Conservation (phyloP, 2,329 filamentous ascomycete genomes). For the Venturia asperata region DNA sequence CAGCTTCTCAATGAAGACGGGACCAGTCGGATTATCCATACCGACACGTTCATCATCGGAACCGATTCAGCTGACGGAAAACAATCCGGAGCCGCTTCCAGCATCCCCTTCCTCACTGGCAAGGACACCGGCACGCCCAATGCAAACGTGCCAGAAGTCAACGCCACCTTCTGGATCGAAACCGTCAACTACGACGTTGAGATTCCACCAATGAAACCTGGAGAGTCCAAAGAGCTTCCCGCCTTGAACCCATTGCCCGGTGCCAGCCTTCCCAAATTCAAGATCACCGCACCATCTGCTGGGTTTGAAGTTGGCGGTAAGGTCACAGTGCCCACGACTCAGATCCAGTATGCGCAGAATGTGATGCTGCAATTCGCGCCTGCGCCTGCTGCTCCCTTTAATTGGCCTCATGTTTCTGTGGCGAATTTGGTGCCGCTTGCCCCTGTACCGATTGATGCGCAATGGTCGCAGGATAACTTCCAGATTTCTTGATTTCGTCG, state of each 20-base stretch:
- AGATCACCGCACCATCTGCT: background rate
- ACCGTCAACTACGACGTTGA: constrained; percentile 26
- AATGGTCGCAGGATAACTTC: background rate
- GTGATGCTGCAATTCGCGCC: constrained; percentile 27
- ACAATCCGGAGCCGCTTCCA: constrained; percentile 1
- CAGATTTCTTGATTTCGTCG: background rate
- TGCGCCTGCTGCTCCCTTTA: constrained; percentile 22
- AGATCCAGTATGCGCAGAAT: constrained; percentile 36
- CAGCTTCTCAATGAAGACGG: background rate
- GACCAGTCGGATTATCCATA: background rate
- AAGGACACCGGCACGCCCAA: constrained; percentile 21
- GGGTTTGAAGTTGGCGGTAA: background rate
- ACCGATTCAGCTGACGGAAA: background rate
- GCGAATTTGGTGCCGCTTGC: constrained; percentile 11
- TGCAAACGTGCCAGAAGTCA: constrained; percentile 26
- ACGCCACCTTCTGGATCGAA: constrained; percentile 30
- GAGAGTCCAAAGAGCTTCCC: background rate
- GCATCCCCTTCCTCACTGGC: background rate
- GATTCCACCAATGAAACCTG: background rate
- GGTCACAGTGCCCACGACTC: constrained; percentile 20
- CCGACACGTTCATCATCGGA: background rate
- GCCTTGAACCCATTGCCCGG: background rate
- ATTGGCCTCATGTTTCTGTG: constrained; percentile 25
- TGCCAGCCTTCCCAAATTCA: constrained; percentile 4
- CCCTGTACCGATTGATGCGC: constrained; percentile 8